Evolutionary conservation across 148 eudicot species (phyloP).

Genomic region (Gaultheria prostrata): DNA sequence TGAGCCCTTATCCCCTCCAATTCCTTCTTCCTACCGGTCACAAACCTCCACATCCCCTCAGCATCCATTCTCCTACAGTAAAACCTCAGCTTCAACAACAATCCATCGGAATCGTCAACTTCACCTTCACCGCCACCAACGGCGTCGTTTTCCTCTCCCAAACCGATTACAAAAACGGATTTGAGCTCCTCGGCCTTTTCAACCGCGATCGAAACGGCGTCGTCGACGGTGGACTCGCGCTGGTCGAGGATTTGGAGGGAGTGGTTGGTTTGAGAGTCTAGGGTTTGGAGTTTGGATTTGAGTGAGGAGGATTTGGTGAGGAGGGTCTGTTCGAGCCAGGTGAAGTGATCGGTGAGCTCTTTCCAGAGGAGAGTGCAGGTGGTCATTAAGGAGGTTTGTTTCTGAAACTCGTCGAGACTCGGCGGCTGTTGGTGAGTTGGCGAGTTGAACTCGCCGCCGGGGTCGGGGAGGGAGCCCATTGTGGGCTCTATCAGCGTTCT

Average conservation of each 20-base stretch:
- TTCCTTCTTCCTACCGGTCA: slow-evolving; percentile 65
- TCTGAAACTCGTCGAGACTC: slow-evolving; percentile 81
- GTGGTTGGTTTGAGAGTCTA: slow-evolving; percentile 57
- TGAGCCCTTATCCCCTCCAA: slow-evolving; percentile 51
- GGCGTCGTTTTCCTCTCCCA: slow-evolving; percentile 1
- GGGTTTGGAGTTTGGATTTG: slow-evolving; percentile 46
- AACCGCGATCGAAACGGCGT: slow-evolving; percentile 51
- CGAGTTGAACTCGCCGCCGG: slow-evolving; percentile 39
- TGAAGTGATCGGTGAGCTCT: slow-evolving; percentile 92
- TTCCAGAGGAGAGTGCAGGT: slow-evolving; percentile 96
- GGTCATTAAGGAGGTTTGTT: slow-evolving; percentile 89
- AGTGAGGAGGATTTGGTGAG: slow-evolving; percentile 59
- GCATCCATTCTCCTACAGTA: slow-evolving; percentile 66
- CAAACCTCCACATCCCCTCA: slow-evolving; percentile 67
- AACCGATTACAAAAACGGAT: slow-evolving; percentile 27
- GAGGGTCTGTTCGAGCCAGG: slow-evolving; percentile 63
- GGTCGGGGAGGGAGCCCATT: slow-evolving; percentile 81
- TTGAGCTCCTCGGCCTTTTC: slow-evolving; percentile 47
- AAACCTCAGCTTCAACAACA: slow-evolving; percentile 42
- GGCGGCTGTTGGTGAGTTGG: slow-evolving; percentile 39
- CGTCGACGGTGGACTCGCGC: slow-evolving; percentile 65
- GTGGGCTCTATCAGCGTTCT: background rate
- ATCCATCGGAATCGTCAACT: slow-evolving; percentile 60
- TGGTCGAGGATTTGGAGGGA: slow-evolving; percentile 50
- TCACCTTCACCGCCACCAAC: slow-evolving; percentile 23